phyloP scores from a whole-genome alignment of 2,329 filamentous ascomycete species.

The Aspergillus pseudotamarii region DNA sequence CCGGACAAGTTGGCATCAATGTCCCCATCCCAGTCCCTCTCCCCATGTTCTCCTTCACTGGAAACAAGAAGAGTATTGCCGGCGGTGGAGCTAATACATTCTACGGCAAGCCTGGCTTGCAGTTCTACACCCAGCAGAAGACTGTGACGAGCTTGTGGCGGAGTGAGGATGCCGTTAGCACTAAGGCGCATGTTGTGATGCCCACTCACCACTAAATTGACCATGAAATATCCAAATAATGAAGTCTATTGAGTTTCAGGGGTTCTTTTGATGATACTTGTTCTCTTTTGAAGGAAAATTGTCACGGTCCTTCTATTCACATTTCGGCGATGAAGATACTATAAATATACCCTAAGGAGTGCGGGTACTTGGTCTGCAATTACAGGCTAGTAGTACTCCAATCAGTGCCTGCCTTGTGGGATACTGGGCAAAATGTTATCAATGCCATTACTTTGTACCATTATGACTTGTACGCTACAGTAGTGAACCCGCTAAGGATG shows the following conservation, averaged over 20 bases:
- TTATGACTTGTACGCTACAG: neutral
- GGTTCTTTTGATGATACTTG: neutral
- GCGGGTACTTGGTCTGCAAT: neutral
- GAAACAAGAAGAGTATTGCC: slow-evolving; percentile 85
- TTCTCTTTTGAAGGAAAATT: neutral
- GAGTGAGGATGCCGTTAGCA: slow-evolving; percentile 78
- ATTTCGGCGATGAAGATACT: neutral
- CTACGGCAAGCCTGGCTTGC: slow-evolving; percentile 88
- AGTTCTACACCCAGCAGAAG: slow-evolving; percentile 97
- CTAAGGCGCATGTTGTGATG: slow-evolving; percentile 88
- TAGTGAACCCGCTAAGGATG: neutral
- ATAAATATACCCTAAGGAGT: neutral
- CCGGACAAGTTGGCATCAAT: slow-evolving; percentile 68
- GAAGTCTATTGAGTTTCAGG: neutral
- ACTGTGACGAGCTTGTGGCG: slow-evolving; percentile 94
- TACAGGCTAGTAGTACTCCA: neutral
- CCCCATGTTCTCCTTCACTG: slow-evolving; percentile 67
- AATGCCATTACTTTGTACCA: neutral
- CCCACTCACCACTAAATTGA: slow-evolving; percentile 61
- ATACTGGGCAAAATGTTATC: neutral
- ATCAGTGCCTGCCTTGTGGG: neutral
- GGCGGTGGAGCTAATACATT: slow-evolving; percentile 92
- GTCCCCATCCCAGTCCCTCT: slow-evolving; percentile 66
- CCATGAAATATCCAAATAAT: neutral
- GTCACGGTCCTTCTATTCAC: neutral